Evolutionary conservation across 2,329 filamentous ascomycete species (phyloP).

Genomic region (Tolypocladium capitatum): DNA sequence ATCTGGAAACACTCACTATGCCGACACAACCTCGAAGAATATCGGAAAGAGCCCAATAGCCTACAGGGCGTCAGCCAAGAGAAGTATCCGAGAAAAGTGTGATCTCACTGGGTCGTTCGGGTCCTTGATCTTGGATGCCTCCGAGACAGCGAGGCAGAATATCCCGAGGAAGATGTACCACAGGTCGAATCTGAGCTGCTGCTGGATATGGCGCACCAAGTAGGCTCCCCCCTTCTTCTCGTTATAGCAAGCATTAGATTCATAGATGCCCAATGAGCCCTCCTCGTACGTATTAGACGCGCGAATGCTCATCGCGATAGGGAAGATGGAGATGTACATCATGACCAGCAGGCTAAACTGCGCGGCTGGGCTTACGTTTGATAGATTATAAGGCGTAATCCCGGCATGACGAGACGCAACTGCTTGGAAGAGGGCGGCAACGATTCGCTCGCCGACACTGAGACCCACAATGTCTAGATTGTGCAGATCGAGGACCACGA

Average conservation of each 20-base stretch:
- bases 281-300: constrained; percentile 50
- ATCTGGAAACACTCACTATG: too few species aligned
- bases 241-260: constrained; percentile 3
- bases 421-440: constrained; percentile 47
- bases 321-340: constrained; percentile 54
- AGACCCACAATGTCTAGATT: too few species aligned
- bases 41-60: constrained; percentile 17
- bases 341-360: constrained; percentile 48
- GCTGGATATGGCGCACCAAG: constrained; percentile 19
- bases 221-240: constrained; percentile 10
- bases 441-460: constrained; percentile 26
- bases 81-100: rapidly evolving
- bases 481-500: too few species aligned
- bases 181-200: constrained; percentile 26
- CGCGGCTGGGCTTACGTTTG: constrained; percentile 34
- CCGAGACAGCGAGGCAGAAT: constrained; percentile 6
- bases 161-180: constrained; percentile 26
- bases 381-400: too few species aligned
- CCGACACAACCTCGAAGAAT: constrained; percentile 19
- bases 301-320: constrained; percentile 47
- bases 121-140: constrained; percentile 14
- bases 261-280: constrained; percentile 45
- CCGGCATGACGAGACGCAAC: constrained; percentile 24
- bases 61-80: constrained; percentile 6
- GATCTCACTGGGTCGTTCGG: constrained; percentile 11